A percentile compares a stretch with the other conserved stretches of the same genome.
Evolutionary conservation across 2,329 filamentous ascomycete species (phyloP).

Genomic region (Fusarium torulosum): DNA sequence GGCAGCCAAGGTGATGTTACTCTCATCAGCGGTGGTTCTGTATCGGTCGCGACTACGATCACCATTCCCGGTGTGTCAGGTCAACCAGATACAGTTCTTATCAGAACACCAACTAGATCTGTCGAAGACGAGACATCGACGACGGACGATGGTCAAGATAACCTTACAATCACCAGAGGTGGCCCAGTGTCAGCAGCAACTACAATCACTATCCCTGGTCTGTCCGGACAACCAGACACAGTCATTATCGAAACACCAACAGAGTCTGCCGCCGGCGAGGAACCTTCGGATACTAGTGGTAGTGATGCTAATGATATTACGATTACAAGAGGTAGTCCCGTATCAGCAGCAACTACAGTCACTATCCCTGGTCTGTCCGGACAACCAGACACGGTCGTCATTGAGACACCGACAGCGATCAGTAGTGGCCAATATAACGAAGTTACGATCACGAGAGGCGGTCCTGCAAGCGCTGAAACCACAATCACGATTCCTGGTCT

Average conservation of each 20-base stretch:
- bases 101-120: neutral
- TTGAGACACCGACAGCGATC: slow-evolving; percentile 6
- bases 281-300: neutral
- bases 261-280: rapidly evolving
- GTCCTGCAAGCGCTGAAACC: neutral
- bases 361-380: slow-evolving; percentile 3
- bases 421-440: neutral
- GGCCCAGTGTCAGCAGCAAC: neutral
- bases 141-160: neutral
- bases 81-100: neutral
- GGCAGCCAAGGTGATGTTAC: neutral
- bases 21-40: neutral
- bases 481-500: neutral
- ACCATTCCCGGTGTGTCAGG: neutral
- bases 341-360: neutral
- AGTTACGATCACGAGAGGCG: neutral
- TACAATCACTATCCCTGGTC: neutral
- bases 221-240: slow-evolving; percentile 4
- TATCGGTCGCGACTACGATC: neutral
- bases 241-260: slow-evolving; percentile 15
- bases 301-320: neutral
- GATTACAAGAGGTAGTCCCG: neutral
- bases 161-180: neutral
- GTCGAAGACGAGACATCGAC: neutral
- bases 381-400: slow-evolving; percentile 9